These are phyloP conservation scores for Penicillium sp. DNA, from an alignment of 2,329 filamentous ascomycete genomes.

Conservation along the genomic window DNA sequence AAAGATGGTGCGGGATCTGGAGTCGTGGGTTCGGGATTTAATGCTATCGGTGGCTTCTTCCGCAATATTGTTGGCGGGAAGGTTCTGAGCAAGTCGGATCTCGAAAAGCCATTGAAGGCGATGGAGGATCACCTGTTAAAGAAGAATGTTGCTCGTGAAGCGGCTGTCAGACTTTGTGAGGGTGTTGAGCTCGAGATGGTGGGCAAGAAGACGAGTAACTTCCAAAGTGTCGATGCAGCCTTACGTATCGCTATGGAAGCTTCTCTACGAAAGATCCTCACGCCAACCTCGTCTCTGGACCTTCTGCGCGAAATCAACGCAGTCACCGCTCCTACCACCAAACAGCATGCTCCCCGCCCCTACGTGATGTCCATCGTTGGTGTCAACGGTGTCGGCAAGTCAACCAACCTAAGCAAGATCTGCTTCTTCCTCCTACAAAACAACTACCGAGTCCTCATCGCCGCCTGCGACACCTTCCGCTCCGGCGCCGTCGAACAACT, in stretches of 20 bases:
- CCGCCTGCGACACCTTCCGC: conserved; percentile 94
- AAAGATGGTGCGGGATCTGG: conserved; percentile 58
- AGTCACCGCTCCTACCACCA: conserved; percentile 68
- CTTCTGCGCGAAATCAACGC: conserved; percentile 90
- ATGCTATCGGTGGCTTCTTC: conserved; percentile 85
- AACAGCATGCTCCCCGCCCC: conserved; percentile 71
- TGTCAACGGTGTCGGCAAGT: conserved; percentile 98
- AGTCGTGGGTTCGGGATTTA: conserved; percentile 77
- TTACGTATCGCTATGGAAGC: conserved; percentile 88
- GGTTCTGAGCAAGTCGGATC: conserved; percentile 82
- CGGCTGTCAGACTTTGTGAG: conserved; percentile 86
- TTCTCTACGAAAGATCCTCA: conserved; percentile 92
- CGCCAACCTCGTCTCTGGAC: conserved; percentile 91
- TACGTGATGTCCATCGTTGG: conserved; percentile 99
- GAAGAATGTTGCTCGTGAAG: conserved; percentile 96
- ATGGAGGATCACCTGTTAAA: conserved; percentile 94
- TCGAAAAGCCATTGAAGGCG: conserved; percentile 89
- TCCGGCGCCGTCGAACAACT: conserved; percentile 97
- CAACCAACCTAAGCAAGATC: conserved; percentile 95
- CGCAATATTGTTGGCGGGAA: conserved; percentile 95
- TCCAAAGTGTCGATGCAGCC: conserved; percentile 83
- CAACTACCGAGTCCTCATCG: conserved; percentile 92
- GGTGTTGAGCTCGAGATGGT: conserved; percentile 89
- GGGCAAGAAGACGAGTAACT: conserved; percentile 87
- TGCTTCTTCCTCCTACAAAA: conserved; percentile 98